phyloP scores from a whole-genome alignment of 1,139 yeast genomes.

The Hansenula sp. region DNA sequence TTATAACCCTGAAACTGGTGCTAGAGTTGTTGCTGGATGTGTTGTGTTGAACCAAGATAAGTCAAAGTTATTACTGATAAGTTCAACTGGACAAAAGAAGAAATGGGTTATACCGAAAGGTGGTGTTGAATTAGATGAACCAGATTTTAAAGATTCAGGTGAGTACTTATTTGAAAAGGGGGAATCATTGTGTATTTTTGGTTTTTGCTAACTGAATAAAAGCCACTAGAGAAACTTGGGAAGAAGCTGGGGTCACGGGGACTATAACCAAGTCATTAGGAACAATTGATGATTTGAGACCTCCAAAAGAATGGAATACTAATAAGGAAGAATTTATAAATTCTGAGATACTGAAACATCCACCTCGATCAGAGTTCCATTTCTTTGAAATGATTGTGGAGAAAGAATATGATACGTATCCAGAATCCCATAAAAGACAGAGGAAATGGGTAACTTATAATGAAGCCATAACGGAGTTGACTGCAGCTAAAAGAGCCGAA shows the following conservation, averaged over 20 bases:
- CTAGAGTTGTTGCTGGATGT: constrained; percentile 87
- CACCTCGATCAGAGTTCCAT: constrained; percentile 77
- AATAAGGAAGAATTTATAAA: constrained; percentile 22
- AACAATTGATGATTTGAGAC: constrained; percentile 63
- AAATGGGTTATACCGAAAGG: constrained; percentile 95
- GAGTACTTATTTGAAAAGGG: not conserved
- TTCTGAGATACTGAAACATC: constrained; percentile 24
- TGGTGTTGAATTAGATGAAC: constrained; percentile 87
- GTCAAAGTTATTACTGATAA: constrained; percentile 68
- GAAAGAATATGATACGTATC: constrained; percentile 61
- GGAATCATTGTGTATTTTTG: too few species aligned
- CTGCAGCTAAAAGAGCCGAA: constrained; percentile 61
- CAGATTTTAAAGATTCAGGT: constrained; percentile 29
- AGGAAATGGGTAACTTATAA: constrained; percentile 73
- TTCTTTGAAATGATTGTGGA: constrained; percentile 71
- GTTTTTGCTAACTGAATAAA: too few species aligned
- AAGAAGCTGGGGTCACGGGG: constrained; percentile 90
- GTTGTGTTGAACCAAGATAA: constrained; percentile 58
- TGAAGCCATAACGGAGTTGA: constrained; percentile 66
- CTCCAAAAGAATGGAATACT: constrained; percentile 51
- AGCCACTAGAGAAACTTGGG: constrained; percentile 94
- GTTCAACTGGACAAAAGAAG: constrained; percentile 61
- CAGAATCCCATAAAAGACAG: constrained; percentile 58
- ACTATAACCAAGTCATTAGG: constrained; percentile 52
- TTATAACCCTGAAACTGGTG: constrained; percentile 55